Evolutionary conservation across 805 yeast species (phyloP), one percentile per base, ranked within the genome.

Genomic region (Priceomyces haplophilus): DNA sequence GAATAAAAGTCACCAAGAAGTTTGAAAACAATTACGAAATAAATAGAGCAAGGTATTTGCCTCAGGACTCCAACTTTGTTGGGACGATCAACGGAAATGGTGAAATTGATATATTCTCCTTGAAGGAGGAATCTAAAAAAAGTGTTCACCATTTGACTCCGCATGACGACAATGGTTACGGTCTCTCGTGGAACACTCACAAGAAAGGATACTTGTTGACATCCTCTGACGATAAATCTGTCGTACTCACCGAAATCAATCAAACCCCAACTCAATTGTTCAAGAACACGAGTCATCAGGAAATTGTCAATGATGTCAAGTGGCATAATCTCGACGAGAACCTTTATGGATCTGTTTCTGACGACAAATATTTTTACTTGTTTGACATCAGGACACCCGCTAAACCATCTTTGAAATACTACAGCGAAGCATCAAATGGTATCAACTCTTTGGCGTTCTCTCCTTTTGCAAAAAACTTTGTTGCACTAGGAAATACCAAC

Each of bases 61-160:
- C 89, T 1, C 83, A 79, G 46, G 69, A 78, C 42, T 60, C 79
- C 2, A 66, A 62, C 16, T 52, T 73, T 0, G 71, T 85, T 7
- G 83, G 87, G 7, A 79, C 90, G 0, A 83, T 86, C 37, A 79
- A 80, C 48, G 91, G 89, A 0, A 54, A 55, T 3, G 95, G 95
- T 30, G 75, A 71, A 31, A 75, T 82, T 0, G 78, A 62, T 49
- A 55, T 86, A 4, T 85, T 80, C 56, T 69, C 77, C 41, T 53
- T 64, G n/a, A 44, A 49, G 10, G 48, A 41, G 41, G 57, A 51
- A 39, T 57, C 38, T 47, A 62, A 51, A 48, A 38, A 48, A 1
- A 63, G 65, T 16, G 49, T 63, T 13, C 47, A 51, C 6, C 59
- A 60, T 11, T 62, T 80, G 38, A 55, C 65, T 7, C 82, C 79